A percentile compares a stretch with the other conserved stretches of the same genome.
These are phyloP conservation scores for Abrus precatorius DNA, from an alignment of 306 rosid genomes.

Conservation along the genomic window DNA sequence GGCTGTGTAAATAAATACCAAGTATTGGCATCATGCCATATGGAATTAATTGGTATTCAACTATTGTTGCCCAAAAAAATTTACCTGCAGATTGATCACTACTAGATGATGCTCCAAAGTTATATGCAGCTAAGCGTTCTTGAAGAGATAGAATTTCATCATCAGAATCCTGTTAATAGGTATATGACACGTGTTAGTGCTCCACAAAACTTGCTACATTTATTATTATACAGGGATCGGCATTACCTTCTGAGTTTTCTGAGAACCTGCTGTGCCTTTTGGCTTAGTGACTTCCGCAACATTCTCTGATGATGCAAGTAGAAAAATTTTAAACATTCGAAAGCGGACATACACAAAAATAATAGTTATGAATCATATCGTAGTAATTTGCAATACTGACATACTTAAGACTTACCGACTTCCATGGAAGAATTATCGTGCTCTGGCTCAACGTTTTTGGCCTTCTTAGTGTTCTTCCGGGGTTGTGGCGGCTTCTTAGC, in stretches of 20 bases:
- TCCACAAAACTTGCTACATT: not conserved
- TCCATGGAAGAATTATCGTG: conserved; percentile 68
- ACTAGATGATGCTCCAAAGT: conserved; percentile 64
- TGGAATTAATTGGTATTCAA: conserved; percentile 3
- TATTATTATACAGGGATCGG: not conserved
- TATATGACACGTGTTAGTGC: not conserved
- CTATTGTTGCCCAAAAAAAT: not conserved
- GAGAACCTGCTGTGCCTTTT: conserved; percentile 65
- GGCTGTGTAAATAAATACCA: conserved; percentile 42
- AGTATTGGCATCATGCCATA: not conserved
- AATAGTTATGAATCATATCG: not conserved
- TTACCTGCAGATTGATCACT: conserved; percentile 73
- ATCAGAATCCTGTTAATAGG: conserved; percentile 59
- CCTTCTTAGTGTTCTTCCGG: conserved; percentile 75
- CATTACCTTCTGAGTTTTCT: conserved; percentile 68
- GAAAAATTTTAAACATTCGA: not conserved
- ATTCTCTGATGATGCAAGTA: conserved; percentile 56
- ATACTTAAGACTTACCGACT: conserved; percentile 62
- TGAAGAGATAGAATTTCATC: conserved; percentile 77
- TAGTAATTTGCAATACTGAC: not conserved
- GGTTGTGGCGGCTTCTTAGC: conserved; percentile 79
- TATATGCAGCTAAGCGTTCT: conserved; percentile 95
- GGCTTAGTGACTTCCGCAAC: conserved; percentile 63
- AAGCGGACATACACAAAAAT: not conserved
- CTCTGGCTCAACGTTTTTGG: conserved; percentile 60